Conservation (phyloP, 2,329 filamentous ascomycete genomes). For the Stachybotrys elegans region DNA sequence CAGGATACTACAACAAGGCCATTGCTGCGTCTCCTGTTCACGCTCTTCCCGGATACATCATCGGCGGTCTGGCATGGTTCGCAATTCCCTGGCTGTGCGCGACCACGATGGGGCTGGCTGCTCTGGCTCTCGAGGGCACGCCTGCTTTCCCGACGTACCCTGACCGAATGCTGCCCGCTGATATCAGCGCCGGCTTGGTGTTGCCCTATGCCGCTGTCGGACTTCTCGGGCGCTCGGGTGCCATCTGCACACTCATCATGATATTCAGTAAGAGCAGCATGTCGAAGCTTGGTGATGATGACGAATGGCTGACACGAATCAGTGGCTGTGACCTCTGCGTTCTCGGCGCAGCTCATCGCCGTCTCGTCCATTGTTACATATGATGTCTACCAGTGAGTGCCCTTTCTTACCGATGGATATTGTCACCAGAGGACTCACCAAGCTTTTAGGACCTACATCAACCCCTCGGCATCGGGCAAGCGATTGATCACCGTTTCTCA, state of each 20-base stretch:
- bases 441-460: conserved; percentile 9
- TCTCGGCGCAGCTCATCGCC: conserved; percentile 71
- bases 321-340: conserved; percentile 36
- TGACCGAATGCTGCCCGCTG: conserved; percentile 60
- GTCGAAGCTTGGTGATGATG: no score
- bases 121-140: conserved; percentile 68
- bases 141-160: conserved; percentile 66
- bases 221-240: conserved; percentile 71
- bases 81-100: conserved; percentile 81
- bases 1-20: conserved; percentile 38
- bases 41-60: conserved; percentile 78
- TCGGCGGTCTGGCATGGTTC: conserved; percentile 80
- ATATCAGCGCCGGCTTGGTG: conserved; percentile 74
- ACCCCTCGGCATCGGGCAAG: background rate
- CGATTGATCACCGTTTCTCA: background rate
- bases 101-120: conserved; percentile 77
- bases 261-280: conserved; percentile 86
- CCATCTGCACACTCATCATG: conserved; percentile 68
- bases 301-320: no score
- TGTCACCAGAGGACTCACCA: background rate
- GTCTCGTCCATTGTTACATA: conserved; percentile 81
- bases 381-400: conserved; percentile 56
- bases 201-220: conserved; percentile 77
- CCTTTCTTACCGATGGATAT: no score
- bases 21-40: conserved; percentile 78